Evolutionary conservation across 345 rosid species (phyloP).

Genomic region (Xanthoceras sorbifolium): DNA sequence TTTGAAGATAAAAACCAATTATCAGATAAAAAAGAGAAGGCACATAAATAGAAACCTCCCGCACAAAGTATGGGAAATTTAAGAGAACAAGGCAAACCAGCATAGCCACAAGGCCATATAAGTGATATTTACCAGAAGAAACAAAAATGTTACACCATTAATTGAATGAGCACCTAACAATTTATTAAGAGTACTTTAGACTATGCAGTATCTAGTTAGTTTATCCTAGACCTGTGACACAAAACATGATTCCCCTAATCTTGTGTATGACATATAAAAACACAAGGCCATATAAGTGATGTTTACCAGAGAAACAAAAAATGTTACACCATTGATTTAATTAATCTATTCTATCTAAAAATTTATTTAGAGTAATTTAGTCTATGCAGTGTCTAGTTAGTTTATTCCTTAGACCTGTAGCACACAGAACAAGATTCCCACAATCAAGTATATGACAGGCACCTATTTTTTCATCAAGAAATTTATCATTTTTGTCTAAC

Average conservation of each 20-base stretch:
- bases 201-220: not conserved
- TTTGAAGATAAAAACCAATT: not conserved
- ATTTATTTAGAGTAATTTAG: not conserved
- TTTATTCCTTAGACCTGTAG: not conserved
- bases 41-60: not conserved
- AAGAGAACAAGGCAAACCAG: too few relatives aligned
- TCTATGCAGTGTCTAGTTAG: not conserved
- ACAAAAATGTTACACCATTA: not conserved
- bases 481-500: not conserved
- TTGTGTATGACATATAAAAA: too few relatives aligned
- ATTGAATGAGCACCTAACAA: not conserved
- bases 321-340: not conserved
- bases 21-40: not conserved
- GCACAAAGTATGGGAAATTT: too few relatives aligned
- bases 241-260: not conserved
- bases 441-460: not conserved
- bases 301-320: not conserved
- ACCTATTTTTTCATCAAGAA: not conserved
- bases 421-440: not conserved
- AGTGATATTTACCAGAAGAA: not conserved
- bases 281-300: conserved; percentile 2
- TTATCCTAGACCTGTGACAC: not conserved
- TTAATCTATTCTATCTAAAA: not conserved
- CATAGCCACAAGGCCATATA: not conserved
- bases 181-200: not conserved